Evolutionary conservation across 139 green algal genomes (phyloP), one percentile per base, ranked within the genome.

Genomic region (Haematococcus lacustris): DNA sequence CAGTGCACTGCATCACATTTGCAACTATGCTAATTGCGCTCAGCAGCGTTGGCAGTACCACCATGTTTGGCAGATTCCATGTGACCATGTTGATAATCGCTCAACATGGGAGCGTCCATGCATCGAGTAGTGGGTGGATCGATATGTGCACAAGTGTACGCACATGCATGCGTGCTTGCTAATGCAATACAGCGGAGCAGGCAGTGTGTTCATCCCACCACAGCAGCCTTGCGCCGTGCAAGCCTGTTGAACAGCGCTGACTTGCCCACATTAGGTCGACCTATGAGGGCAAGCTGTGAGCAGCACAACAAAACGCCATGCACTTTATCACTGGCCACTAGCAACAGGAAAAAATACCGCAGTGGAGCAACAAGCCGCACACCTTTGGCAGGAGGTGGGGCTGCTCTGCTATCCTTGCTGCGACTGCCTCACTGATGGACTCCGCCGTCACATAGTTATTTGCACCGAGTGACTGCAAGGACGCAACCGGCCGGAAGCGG

Each of bases 191-290:
- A 37, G 21, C 13, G 25, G 30, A 66, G 17, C 17, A 17, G n/a
- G 47, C 32, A 70, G 64, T 17, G 38, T 28, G 5, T 35, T 28
- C 13, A 17, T 3, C 83, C 47, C 69, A 93, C 93, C 75, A 97
- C 73, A 1, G 92, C 92, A 40, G 83, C 74, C 1, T 78, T 67
- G 26, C 80, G 71, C 0, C 80, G 37, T 2, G 92, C 63, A 3
- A 97, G 81, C 9, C 88, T 76, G 75, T 97, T 97, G 87, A 94
- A 97, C 26, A 97, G 80, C 17, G 92, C 89, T 3, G 86, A 93
- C 83, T 97, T 97, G 74, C 92, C 92, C 9, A 97, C 92, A 70
- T 97, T 97, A 23, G 92, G 92, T 2, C 89, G 75, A 0, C 92
- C 92, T 23, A 96, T 80, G 2, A 97, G 81, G 0, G 88, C 84